Base-by-base conservation (phyloP, 805 yeast genomes). In the Wickerhamiella azyma region DNA sequence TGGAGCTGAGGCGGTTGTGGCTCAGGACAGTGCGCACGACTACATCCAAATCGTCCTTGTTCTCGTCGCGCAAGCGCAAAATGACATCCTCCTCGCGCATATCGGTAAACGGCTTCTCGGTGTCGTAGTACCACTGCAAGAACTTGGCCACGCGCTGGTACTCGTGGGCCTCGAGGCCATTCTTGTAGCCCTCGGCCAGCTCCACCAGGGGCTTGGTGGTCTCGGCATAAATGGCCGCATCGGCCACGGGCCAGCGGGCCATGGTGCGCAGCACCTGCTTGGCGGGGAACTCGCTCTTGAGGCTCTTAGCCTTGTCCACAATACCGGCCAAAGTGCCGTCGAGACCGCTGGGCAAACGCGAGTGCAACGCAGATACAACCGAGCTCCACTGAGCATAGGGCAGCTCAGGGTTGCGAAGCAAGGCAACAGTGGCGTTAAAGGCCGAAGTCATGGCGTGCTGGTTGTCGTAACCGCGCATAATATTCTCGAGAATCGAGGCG, bases 341-440 rank as follows among this genome's bases (percentile, higher is more conserved):
- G 53, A 92, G 72, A 53, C 79, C 76, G 3, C 73, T 60, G 35
- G 96, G 94, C 57, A 92, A 68, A 68, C 98, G 80, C 16, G 94
- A 78, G 64, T 89, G 96, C 58, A 92, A 70, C 18, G 97, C 96
- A 51, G 96, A 85, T 32, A 81, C 76, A 55, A 80, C 82, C 56
- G 76, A 73, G 48, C 65, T 67, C 98, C 98, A 92, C 68, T 86
- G 94, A 30, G 94, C 81, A 65, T 77, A 92, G 43, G 99, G 99
- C 59, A 92, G 72, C 50, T 81, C 79, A 41, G 79, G 81, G 59
- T 85, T 76, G 60, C 81, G 76, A 66, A 94, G 70, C 13, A 83
- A 79, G 46, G 74, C 79, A 51, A 82, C 73, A 56, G 88, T 69
- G 50, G 72, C 77, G 58, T 77, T 76, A 58, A 92, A 74, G 28